Evolutionary conservation across 2,329 filamentous ascomycete genomes (phyloP).

Genomic region (Penicillium italicum): DNA sequence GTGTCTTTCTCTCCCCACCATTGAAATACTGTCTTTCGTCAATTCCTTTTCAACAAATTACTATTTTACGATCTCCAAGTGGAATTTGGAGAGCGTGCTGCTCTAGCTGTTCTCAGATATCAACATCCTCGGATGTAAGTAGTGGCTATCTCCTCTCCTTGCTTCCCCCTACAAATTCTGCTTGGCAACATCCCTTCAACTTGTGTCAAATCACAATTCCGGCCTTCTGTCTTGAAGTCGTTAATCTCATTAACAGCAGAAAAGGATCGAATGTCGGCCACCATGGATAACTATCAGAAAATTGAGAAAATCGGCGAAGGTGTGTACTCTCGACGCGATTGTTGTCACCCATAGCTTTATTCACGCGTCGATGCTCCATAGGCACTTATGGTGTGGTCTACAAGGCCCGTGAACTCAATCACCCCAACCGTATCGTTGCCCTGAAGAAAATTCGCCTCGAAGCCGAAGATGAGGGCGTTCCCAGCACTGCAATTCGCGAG

Average conservation of each 20-base stretch:
- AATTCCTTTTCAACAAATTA: constrained; percentile 11
- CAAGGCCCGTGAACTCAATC: constrained; percentile 82
- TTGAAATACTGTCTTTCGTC: constrained; percentile 6
- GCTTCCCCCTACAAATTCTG: constrained; percentile 11
- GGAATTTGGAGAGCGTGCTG: constrained; percentile 9
- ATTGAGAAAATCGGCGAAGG: constrained; percentile 96
- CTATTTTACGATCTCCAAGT: constrained; percentile 3
- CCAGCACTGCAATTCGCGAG: constrained; percentile 88
- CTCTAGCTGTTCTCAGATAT: constrained; percentile 2
- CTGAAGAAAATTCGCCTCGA: constrained; percentile 95
- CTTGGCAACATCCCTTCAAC: constrained; percentile 8
- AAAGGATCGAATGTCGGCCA: constrained; percentile 12
- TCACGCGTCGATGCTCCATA: constrained; percentile 39
- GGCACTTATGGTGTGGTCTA: constrained; percentile 95
- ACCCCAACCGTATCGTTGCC: constrained; percentile 80
- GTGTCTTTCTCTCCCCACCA: constrained; percentile 27
- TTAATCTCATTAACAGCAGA: constrained; percentile 5
- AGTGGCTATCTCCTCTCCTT: constrained; percentile 11
- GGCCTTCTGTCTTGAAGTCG: neutral
- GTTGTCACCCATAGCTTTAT: constrained; percentile 1
- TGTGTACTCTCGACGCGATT: constrained; percentile 43
- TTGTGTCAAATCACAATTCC: constrained; percentile 3
- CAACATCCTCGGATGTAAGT: neutral
- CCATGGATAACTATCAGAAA: constrained; percentile 95
- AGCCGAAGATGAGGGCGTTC: constrained; percentile 90